Evolutionary conservation across 2,329 filamentous ascomycete species (phyloP), one percentile per base, ranked within the genome.

Genomic region (Drechslerella coelobrocha): DNA sequence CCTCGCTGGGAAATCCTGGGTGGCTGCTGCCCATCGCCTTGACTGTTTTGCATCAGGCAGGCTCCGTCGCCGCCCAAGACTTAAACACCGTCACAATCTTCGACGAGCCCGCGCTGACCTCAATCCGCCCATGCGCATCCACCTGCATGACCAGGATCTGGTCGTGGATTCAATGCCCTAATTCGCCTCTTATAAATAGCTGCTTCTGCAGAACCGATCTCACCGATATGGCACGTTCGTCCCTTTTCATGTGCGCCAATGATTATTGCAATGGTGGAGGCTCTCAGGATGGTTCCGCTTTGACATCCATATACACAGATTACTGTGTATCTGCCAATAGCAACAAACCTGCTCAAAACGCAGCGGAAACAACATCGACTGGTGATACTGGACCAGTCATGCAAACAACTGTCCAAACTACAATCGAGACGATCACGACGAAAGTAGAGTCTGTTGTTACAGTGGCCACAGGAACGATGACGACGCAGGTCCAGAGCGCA

Each of bases 121-220:
- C 19, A 5, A 54, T 60, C 24, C 62, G 62, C 6, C 48, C 54
- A 12, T 68, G 62, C 29, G 62, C 54, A 5, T 26, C 62, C 2
- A 48, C 19, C 3, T 68, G 62, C 39, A 53, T 60, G 5, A 39
- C 24, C 6, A 48, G 14, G 19, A 10, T 68, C 1, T 17, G n/a
- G 21, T 19, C 26, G 7, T 60, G 50, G 19, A 54, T 68, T 6
- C 24, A 41, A 31, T 68, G 62, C n/a, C 34, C 47, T 2, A 17
- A 9, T 4, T 54, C 54, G 14, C 62, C 55, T 2, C 37, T 60
- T 2, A 4, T 39, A 21, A 60, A 68, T 23, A 26, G 37, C 7
- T 68, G 62, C 21, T 68, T 60, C 29, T 68, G 62, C 39, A 26
- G 62, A 59, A 68, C 54, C 7, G 62, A 68, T 41, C 62, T 68